These are phyloP conservation scores for Hymenoscyphus fructigenus DNA, from an alignment of 2,329 filamentous ascomycete species.

Conservation along the genomic window DNA sequence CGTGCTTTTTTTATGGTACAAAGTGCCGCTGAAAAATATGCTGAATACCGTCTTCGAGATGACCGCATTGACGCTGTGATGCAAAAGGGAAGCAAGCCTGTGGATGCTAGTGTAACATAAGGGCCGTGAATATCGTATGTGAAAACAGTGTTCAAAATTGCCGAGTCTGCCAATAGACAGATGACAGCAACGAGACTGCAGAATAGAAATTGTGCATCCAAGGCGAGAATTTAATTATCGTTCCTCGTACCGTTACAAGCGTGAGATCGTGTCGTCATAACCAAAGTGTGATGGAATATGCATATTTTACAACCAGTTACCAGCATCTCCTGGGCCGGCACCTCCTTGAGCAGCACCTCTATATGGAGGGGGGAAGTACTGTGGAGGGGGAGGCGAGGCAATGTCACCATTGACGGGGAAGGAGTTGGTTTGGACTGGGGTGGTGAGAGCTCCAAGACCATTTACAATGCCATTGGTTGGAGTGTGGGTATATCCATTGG, in stretches of 20 bases:
- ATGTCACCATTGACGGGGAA: slow-evolving; percentile 32
- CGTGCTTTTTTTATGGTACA: slow-evolving; percentile 37
- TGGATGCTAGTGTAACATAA: slow-evolving; percentile 38
- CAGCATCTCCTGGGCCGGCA: slow-evolving; percentile 17
- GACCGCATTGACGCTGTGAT: slow-evolving; percentile 33
- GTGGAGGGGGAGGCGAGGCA: slow-evolving; percentile 20
- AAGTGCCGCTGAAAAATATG: slow-evolving; percentile 29
- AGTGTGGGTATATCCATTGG: slow-evolving; percentile 30
- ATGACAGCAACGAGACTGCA: slow-evolving; percentile 15
- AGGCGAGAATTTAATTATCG: slow-evolving; percentile 34
- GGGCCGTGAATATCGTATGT: slow-evolving; percentile 38
- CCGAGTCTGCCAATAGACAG: slow-evolving; percentile 10
- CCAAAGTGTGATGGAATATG: slow-evolving; percentile 18
- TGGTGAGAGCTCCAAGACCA: slow-evolving; percentile 23
- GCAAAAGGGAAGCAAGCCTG: slow-evolving; percentile 27
- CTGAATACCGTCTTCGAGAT: slow-evolving; percentile 29
- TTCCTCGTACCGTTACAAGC: slow-evolving; percentile 40
- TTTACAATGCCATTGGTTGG: slow-evolving; percentile 19
- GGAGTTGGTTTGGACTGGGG: slow-evolving; percentile 19
- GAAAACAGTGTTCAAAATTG: slow-evolving; percentile 34
- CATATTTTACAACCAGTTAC: slow-evolving; percentile 34
- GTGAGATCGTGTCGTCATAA: slow-evolving; percentile 38
- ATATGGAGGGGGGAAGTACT: slow-evolving; percentile 32
- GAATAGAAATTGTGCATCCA: slow-evolving; percentile 24
- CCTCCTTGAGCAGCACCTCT: slow-evolving; percentile 24